Percentiles rank a stretch among this genome's conserved stretches.
phyloP scores from a whole-genome alignment of 225 moss, liverwort and hornwort species.

The Straminergon stramineum region DNA sequence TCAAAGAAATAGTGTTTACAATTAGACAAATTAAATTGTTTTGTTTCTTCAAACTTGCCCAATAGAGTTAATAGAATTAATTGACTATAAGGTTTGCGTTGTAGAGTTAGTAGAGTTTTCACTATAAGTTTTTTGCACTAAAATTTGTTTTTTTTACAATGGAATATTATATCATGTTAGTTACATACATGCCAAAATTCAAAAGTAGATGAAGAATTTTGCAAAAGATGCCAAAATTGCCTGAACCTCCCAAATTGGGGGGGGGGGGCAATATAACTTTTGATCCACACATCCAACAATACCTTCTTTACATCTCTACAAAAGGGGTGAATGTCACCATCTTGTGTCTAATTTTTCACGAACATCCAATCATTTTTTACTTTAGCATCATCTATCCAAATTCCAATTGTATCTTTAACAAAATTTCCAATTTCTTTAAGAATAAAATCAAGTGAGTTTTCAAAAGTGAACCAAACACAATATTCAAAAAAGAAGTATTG shows the following conservation, averaged over 20 bases:
- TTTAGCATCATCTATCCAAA: fast-evolving
- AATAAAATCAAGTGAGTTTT: neutral
- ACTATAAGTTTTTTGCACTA: fast-evolving
- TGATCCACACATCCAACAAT: fast-evolving
- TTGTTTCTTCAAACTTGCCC: fast-evolving
- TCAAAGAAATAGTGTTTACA: fast-evolving
- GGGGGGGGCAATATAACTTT: fast-evolving
- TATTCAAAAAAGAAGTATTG: fast-evolving
- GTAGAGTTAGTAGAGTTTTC: neutral
- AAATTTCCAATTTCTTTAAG: too few species aligned
- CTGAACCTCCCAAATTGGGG: fast-evolving
- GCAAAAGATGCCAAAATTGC: neutral
- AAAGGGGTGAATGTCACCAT: neutral
- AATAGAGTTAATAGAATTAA: fast-evolving
- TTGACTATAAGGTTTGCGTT: too few species aligned
- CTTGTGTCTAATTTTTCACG: neutral
- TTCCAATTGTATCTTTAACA: neutral
- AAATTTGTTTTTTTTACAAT: neutral
- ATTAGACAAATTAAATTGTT: neutral
- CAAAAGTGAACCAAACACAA: neutral
- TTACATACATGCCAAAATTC: neutral
- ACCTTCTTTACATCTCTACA: neutral
- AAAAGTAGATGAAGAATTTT: neutral
- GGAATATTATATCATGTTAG: neutral
- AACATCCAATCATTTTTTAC: neutral